Conservation (phyloP, 208 protist species). For the Borovskyia barvae region DNA sequence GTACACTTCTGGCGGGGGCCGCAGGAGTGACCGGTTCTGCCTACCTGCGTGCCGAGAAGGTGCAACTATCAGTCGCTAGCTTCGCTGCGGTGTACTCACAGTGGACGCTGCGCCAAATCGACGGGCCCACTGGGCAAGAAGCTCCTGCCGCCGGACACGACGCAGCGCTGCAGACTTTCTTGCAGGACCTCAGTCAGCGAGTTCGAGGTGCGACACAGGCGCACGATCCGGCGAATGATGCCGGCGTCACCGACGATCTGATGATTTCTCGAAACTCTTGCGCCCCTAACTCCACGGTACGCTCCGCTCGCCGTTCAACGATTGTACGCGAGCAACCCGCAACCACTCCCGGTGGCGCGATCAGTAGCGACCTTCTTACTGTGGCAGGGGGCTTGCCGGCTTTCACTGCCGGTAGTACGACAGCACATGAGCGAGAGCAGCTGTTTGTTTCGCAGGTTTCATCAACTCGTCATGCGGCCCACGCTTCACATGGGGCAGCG, state of each 20-base stretch:
- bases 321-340: conserved; percentile 3
- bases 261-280: conserved; percentile 11
- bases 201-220: conserved; percentile 3
- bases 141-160: neutral
- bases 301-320: conserved; percentile 2
- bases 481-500: neutral
- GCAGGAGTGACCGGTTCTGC: conserved; percentile 4
- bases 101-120: conserved; percentile 32
- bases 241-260: neutral
- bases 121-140: conserved; percentile 3
- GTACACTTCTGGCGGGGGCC: conserved; percentile 6
- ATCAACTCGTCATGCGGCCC: neutral
- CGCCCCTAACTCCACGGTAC: neutral
- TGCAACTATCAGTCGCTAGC: conserved; percentile 39
- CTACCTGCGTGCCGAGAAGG: conserved; percentile 20
- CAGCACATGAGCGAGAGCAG: conserved; percentile 67
- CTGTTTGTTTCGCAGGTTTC: conserved; percentile 69
- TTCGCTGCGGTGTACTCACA: conserved; percentile 53
- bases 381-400: conserved; percentile 5
- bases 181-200: conserved; percentile 22
- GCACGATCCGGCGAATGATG: conserved; percentile 1
- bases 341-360: too few relatives aligned
- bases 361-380: too few relatives aligned
- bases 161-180: conserved; percentile 25
- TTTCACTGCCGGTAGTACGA: conserved; percentile 20